Conservation (phyloP, 1,139 yeast genomes). For the Geotrichum candidum region DNA sequence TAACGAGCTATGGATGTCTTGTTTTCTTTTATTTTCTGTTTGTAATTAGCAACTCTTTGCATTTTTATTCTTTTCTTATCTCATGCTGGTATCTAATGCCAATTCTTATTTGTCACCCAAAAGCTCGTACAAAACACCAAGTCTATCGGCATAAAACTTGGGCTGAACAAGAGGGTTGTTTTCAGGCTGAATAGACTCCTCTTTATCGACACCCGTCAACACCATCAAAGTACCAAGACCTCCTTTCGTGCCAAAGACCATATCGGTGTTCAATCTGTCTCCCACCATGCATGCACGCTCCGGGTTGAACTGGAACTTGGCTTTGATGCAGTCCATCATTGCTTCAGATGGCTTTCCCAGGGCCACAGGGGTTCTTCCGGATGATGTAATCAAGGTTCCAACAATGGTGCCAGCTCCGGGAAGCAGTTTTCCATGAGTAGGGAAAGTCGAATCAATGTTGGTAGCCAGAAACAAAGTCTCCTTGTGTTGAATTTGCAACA, state of each 20-base stretch:
- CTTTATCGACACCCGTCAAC: constrained; percentile 84
- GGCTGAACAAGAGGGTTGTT: constrained; percentile 49
- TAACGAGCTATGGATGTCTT: no score
- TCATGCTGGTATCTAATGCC: no score
- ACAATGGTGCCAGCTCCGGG: constrained; percentile 96
- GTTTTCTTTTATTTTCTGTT: no score
- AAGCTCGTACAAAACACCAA: constrained; percentile 67
- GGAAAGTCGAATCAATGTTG: constrained; percentile 92
- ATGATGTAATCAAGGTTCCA: constrained; percentile 67
- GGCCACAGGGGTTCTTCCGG: constrained; percentile 69
- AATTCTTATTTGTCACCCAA: neutral
- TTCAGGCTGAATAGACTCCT: constrained; percentile 44
- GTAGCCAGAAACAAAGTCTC: constrained; percentile 80
- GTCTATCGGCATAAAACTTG: constrained; percentile 59
- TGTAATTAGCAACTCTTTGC: no score
- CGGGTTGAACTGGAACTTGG: constrained; percentile 56
- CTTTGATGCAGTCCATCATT: constrained; percentile 86
- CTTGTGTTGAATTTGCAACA: constrained; percentile 70
- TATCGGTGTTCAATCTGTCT: constrained; percentile 90
- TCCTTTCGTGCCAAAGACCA: constrained; percentile 83
- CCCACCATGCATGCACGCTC: constrained; percentile 84
- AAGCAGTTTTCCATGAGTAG: constrained; percentile 73
- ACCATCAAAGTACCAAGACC: constrained; percentile 80
- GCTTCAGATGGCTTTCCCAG: constrained; percentile 90
- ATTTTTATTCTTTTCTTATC: no score